phyloP scores from a whole-genome alignment of 257 asterid species.

The Gentiana macrophylla region DNA sequence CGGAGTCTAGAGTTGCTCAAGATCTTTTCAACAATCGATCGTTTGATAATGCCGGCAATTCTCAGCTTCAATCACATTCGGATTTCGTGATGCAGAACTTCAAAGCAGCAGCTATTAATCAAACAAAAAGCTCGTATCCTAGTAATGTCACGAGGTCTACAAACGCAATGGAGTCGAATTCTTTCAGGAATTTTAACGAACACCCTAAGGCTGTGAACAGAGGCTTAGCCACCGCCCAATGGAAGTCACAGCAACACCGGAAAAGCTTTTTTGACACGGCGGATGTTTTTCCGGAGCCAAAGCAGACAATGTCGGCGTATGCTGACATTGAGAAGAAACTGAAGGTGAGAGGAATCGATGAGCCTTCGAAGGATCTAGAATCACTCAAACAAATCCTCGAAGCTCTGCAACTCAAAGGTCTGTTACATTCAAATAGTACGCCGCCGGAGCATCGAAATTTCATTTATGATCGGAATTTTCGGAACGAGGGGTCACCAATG shows the following conservation, averaged over 20 bases:
- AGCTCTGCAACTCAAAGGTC: constrained; percentile 91
- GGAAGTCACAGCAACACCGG: constrained; percentile 53
- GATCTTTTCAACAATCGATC: constrained; percentile 57
- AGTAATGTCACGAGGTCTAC: constrained; percentile 4
- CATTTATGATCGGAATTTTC: constrained; percentile 26
- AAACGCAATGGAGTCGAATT: constrained; percentile 23
- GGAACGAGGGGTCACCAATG: constrained; percentile 48
- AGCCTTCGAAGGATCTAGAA: constrained; percentile 73
- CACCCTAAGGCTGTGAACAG: constrained; percentile 27
- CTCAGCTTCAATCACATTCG: constrained; percentile 19
- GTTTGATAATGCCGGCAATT: constrained; percentile 23
- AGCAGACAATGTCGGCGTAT: constrained; percentile 30
- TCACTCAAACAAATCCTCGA: constrained; percentile 81
- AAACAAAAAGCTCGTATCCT: background rate
- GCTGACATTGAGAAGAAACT: constrained; percentile 65
- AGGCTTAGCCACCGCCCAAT: constrained; percentile 24
- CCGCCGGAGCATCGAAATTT: constrained; percentile 39
- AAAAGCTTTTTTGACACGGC: constrained; percentile 61
- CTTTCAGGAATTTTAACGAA: constrained; percentile 22
- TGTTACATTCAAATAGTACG: constrained; percentile 44
- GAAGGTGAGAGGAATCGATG: constrained; percentile 66
- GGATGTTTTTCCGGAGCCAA: constrained; percentile 78
- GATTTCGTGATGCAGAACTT: background rate
- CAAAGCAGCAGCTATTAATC: background rate
- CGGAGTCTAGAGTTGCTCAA: constrained; percentile 76